phyloP scores from a whole-genome alignment of 495 filamentous ascomycete species.

The Aspergillus sclerotioniger region DNA sequence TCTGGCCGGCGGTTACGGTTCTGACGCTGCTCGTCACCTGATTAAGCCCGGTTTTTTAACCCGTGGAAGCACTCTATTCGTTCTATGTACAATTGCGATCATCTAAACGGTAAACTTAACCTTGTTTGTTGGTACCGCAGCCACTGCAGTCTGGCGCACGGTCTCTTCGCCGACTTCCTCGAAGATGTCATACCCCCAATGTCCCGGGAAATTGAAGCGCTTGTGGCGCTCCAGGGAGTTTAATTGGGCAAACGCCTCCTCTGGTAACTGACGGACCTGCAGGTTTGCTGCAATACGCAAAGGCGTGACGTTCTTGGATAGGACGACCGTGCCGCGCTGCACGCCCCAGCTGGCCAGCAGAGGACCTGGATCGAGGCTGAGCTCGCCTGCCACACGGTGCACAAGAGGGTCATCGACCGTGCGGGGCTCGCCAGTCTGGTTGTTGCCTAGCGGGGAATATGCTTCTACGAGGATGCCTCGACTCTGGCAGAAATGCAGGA shows the following conservation, averaged over 20 bases:
- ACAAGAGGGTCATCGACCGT: conserved; percentile 37
- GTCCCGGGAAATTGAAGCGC: conserved; percentile 39
- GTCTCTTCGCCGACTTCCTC: conserved; percentile 29
- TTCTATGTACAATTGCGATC: too few species aligned
- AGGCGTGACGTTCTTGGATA: conserved; percentile 50
- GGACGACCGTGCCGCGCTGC: conserved; percentile 46
- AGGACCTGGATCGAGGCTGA: conserved; percentile 36
- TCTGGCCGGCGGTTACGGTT: neutral
- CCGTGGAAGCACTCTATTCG: too few species aligned
- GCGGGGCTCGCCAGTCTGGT: conserved; percentile 34
- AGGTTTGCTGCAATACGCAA: conserved; percentile 44
- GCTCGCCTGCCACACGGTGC: conserved; percentile 35
- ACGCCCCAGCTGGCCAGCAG: conserved; percentile 49
- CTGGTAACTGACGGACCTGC: conserved; percentile 25
- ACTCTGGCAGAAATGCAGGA: conserved; percentile 44
- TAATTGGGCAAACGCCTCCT: conserved; percentile 37
- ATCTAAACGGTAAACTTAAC: conserved; percentile 27
- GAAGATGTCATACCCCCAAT: conserved; percentile 42
- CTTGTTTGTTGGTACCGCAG: conserved; percentile 22
- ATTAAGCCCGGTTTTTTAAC: too few species aligned
- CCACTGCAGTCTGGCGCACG: conserved; percentile 21
- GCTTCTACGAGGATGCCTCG: conserved; percentile 57
- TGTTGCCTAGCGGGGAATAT: conserved; percentile 59
- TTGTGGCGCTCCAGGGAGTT: conserved; percentile 29
- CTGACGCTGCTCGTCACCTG: neutral